A percentile compares a stretch with the other conserved stretches of the same genome.
Conservation (phyloP, 257 asterid genomes). For the Sherardia arvensis region DNA sequence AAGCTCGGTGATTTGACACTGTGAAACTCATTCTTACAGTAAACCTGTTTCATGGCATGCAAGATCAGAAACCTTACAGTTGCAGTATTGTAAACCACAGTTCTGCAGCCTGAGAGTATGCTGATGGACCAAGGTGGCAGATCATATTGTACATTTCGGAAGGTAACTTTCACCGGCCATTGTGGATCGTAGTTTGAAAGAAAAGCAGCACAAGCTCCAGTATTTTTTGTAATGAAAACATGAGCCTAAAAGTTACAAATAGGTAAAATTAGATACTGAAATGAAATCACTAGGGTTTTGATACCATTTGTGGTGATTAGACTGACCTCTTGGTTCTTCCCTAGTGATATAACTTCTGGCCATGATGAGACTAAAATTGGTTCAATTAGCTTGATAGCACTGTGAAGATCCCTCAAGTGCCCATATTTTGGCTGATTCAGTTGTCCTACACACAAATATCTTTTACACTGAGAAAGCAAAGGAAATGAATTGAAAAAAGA, state of each 20-base stretch:
- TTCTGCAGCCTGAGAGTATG: constrained; percentile 90
- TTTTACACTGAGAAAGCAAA: not conserved
- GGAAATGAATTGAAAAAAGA: not conserved
- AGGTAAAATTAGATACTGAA: not conserved
- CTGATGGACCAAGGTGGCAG: constrained; percentile 95
- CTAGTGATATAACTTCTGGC: constrained; percentile 66
- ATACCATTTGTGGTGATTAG: not conserved
- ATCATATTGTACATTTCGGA: constrained; percentile 48
- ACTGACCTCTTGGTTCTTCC: constrained; percentile 76
- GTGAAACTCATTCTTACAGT: not conserved
- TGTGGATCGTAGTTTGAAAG: constrained; percentile 68
- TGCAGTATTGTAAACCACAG: constrained; percentile 80
- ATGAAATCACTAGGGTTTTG: not conserved
- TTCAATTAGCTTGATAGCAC: constrained; percentile 77
- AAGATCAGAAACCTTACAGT: constrained; percentile 32
- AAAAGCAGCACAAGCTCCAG: constrained; percentile 84
- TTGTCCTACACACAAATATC: constrained; percentile 39
- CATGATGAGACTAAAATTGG: constrained; percentile 78
- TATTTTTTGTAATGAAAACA: constrained; percentile 49
- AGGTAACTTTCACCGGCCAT: constrained; percentile 43
- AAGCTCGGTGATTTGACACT: not conserved
- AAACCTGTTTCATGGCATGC: not conserved
- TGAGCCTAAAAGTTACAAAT: constrained; percentile 44
- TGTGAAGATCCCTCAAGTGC: constrained; percentile 72
- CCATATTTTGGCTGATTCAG: constrained; percentile 67